A percentile compares a stretch with the other conserved stretches of the same genome.
Conservation (phyloP, 352 stramenopile species). For the Phytopythium oedochilum region DNA sequence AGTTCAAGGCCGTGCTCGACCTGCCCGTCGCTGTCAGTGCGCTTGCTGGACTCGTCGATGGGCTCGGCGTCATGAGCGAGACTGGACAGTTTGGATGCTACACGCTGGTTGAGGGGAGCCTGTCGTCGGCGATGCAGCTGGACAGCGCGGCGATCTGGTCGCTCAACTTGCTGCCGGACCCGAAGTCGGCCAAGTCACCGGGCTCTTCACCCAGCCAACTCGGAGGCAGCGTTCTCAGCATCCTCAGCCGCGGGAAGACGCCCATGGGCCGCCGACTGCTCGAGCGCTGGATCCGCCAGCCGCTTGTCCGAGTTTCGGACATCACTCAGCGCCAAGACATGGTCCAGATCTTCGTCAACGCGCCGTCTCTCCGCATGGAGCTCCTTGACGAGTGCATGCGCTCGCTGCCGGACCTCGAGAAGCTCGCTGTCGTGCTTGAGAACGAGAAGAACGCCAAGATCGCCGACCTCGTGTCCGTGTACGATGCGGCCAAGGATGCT, state of each 20-base stretch:
- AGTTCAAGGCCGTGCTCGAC: constrained; percentile 65
- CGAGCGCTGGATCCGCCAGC: constrained; percentile 97
- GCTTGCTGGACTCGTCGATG: constrained; percentile 60
- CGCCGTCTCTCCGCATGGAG: constrained; percentile 81
- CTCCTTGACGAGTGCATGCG: constrained; percentile 89
- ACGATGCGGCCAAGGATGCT: constrained; percentile 66
- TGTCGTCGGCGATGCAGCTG: constrained; percentile 90
- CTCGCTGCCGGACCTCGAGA: constrained; percentile 69
- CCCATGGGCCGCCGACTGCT: constrained; percentile 91
- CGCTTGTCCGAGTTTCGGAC: constrained; percentile 83
- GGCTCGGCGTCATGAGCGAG: constrained; percentile 64
- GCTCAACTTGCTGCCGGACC: constrained; percentile 90
- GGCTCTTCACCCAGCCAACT: constrained; percentile 22
- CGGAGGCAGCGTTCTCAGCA: constrained; percentile 87
- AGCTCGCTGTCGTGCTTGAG: constrained; percentile 60
- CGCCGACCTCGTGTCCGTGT: constrained; percentile 74
- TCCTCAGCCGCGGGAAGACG: constrained; percentile 95
- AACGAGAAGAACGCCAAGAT: constrained; percentile 75
- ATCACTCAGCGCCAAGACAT: constrained; percentile 91
- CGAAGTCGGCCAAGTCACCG: constrained; percentile 30
- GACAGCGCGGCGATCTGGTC: constrained; percentile 91
- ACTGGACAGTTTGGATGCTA: constrained; percentile 74
- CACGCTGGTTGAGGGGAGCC: constrained; percentile 49
- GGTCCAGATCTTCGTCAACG: constrained; percentile 91
- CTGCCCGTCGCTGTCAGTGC: constrained; percentile 65